These are phyloP conservation scores for Suillus sp. DNA, from an alignment of 768 basidiomycete genomes.

Conservation along the genomic window DNA sequence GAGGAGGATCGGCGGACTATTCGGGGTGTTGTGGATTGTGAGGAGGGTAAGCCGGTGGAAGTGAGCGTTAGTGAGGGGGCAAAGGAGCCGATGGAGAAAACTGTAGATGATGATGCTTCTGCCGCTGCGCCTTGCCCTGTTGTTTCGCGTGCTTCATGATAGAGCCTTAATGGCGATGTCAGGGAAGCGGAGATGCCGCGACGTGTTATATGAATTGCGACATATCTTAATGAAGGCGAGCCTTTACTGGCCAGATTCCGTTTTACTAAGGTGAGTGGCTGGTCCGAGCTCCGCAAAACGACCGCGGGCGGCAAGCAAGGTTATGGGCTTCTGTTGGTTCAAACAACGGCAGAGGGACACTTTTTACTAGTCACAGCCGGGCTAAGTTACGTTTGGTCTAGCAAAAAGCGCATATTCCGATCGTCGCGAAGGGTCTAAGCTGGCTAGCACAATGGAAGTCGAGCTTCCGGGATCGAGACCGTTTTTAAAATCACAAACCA, in stretches of 20 bases:
- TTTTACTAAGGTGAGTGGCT: background rate
- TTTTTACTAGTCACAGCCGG: background rate
- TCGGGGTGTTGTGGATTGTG: constrained; percentile 29
- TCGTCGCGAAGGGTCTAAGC: constrained; percentile 5
- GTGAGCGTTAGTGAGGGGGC: constrained; percentile 16
- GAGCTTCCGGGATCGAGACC: background rate
- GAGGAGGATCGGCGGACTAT: constrained; percentile 48
- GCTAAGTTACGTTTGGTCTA: background rate
- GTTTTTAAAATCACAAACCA: no score
- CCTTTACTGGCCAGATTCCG: constrained; percentile 3
- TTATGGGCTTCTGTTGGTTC: background rate
- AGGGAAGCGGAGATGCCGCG: background rate
- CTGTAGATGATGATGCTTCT: constrained; percentile 15
- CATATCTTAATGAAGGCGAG: constrained; percentile 4
- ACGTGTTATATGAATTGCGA: background rate
- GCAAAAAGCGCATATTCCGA: background rate
- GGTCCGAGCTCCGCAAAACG: constrained; percentile 1
- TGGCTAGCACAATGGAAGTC: background rate
- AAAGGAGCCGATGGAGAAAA: constrained; percentile 19
- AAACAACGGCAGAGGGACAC: background rate
- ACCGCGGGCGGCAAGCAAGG: background rate
- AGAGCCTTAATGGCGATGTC: background rate
- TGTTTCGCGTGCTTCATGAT: constrained; percentile 9
- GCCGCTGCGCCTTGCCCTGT: constrained; percentile 20
- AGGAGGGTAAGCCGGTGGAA: constrained; percentile 16